Evolutionary conservation across 148 eudicot species (phyloP).

Genomic region (Heliosperma pusillum): DNA sequence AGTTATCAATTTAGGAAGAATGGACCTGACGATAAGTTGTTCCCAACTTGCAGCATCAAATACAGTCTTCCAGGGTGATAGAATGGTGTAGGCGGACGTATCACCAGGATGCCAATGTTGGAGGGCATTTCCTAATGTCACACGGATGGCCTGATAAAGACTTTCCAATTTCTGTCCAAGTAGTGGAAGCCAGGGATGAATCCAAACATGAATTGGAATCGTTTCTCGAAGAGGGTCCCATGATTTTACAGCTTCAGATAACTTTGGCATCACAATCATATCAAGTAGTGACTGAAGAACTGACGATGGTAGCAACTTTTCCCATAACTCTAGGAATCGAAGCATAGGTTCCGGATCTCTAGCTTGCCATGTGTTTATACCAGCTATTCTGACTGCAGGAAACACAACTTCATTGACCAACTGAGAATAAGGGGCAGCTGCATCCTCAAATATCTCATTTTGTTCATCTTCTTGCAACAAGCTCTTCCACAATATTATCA

Average conservation of each 20-base stretch:
- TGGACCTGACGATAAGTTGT: constrained; percentile 62
- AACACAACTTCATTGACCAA: constrained; percentile 79
- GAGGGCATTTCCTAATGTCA: constrained; percentile 61
- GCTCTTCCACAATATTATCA: constrained; percentile 57
- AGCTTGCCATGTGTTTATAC: constrained; percentile 85
- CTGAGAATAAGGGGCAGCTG: constrained; percentile 57
- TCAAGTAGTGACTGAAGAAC: constrained; percentile 64
- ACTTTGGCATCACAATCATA: constrained; percentile 66
- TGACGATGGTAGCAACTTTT: constrained; percentile 60
- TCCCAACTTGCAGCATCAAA: constrained; percentile 89
- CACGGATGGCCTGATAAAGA: constrained; percentile 56
- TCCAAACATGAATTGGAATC: constrained; percentile 81
- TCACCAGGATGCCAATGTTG: constrained; percentile 95
- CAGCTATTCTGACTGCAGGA: constrained; percentile 85
- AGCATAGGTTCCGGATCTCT: constrained; percentile 94
- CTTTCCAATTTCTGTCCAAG: constrained; percentile 67
- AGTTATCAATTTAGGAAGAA: constrained; percentile 60
- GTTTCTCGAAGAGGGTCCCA: constrained; percentile 91
- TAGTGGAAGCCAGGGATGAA: constrained; percentile 91
- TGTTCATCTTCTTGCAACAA: constrained; percentile 67
- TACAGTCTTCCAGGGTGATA: constrained; percentile 82
- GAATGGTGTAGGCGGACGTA: constrained; percentile 53
- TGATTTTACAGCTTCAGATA: constrained; percentile 66
- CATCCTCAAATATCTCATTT: constrained; percentile 39
- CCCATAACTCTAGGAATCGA: constrained; percentile 71